phyloP scores from a whole-genome alignment of 176 grass and related monocot species.

The Typha latifolia region DNA sequence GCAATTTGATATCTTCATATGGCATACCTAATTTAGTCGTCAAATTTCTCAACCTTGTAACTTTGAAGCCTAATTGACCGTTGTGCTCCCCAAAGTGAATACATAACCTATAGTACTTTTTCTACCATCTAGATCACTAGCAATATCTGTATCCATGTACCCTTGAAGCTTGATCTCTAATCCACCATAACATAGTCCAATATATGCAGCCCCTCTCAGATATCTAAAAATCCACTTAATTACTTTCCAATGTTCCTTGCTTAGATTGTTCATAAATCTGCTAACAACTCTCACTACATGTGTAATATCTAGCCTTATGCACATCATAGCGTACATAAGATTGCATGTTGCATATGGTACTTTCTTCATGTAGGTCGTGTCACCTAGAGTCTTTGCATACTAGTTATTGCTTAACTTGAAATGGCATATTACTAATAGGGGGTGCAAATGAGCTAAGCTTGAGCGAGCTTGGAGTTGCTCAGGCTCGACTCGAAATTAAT shows the following conservation, averaged over 20 bases:
- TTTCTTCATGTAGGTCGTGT: not conserved
- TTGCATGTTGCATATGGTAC: slow-evolving; percentile 7
- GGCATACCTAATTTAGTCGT: not conserved
- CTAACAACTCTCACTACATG: no score
- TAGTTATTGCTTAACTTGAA: slow-evolving; percentile 10
- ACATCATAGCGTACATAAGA: slow-evolving; percentile 11
- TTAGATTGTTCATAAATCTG: slow-evolving; percentile 1
- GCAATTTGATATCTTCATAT: not conserved
- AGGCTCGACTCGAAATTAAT: no score
- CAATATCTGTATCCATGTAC: not conserved
- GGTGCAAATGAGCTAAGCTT: no score
- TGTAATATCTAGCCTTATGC: no score
- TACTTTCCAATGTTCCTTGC: no score
- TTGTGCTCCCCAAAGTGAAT: not conserved
- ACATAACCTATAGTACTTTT: not conserved
- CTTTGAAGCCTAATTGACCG: not conserved
- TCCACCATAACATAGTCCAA: not conserved
- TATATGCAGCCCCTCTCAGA: not conserved
- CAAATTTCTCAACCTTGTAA: not conserved
- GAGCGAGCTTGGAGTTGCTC: no score
- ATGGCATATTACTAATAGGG: not conserved
- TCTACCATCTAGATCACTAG: not conserved
- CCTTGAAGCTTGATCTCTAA: not conserved
- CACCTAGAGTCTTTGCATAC: not conserved
- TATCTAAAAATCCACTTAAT: no score